A percentile compares a stretch with the other conserved stretches of the same genome.
Conservation (phyloP, 129 eudicot species). For the Silybum marianum region DNA sequence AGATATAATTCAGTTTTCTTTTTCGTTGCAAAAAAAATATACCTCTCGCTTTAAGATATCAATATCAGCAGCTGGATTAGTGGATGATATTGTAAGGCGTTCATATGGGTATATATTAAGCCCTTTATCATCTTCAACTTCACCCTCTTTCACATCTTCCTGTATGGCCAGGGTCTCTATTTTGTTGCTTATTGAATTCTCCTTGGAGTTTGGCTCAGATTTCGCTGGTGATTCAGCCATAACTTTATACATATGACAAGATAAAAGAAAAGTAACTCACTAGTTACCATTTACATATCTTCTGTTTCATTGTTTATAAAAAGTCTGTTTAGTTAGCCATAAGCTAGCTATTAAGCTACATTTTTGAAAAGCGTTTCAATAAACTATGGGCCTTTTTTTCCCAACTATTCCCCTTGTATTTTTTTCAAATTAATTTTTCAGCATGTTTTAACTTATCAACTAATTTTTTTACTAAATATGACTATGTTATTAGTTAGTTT, state of each 20-base stretch:
- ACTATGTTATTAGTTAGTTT: not conserved
- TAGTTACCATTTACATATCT: not conserved
- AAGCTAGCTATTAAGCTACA: not conserved
- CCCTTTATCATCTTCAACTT: constrained; percentile 85
- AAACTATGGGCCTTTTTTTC: not conserved
- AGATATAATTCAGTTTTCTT: not conserved
- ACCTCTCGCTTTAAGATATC: constrained; percentile 97
- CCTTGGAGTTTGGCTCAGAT: constrained; percentile 53
- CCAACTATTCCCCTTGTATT: no score
- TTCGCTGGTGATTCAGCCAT: constrained; percentile 54
- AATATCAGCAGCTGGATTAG: constrained; percentile 70
- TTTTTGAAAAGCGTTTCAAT: not conserved
- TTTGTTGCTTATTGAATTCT: constrained; percentile 53
- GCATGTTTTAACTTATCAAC: no score
- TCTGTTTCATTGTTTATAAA: not conserved
- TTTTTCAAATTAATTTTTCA: no score
- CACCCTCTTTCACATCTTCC: constrained; percentile 80
- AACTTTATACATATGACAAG: constrained; percentile 35
- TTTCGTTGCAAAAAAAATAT: not conserved
- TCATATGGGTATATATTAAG: constrained; percentile 73
- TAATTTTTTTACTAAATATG: not conserved
- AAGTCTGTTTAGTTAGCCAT: not conserved
- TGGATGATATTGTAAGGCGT: constrained; percentile 60
- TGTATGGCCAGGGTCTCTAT: constrained; percentile 68
- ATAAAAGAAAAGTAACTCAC: not conserved